Evolutionary conservation across 2,329 filamentous ascomycete genomes (phyloP), one percentile per base, ranked within the genome.

Genomic region (Cordyceps militaris): DNA sequence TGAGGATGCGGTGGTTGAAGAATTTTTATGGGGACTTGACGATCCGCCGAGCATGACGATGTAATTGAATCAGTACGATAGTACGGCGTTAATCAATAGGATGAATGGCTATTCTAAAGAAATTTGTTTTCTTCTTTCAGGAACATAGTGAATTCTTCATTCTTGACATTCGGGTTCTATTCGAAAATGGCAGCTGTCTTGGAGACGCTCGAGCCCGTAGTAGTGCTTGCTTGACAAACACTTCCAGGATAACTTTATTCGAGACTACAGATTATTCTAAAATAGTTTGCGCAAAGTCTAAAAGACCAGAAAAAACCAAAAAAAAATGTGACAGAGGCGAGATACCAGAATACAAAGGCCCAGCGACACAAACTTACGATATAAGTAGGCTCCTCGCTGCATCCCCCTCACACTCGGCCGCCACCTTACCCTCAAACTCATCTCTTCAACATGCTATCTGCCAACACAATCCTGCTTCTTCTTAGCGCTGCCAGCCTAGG

Each of bases 11-110:
- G 23, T 32, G 26, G 44, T 56, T 43, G 3, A 34, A 50, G 24
- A 32, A 43, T 56, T 56, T 56, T 56, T 56, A 50, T 56, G 54
- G 54, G 19, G 54, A 56, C 44, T 40, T 21, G 43, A 10, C 23
- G n/a, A 26, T 26, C 14, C 30, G 28, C n/a, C n/a, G 14, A 6
- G 34, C 11, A 38, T 16, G 34, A 38, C 14, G 3, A 16, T 16
- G 14, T n/a, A 13, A 38, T 38, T n/a, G n/a, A n/a, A n/a, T n/a
- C n/a, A n/a, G n/a, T n/a, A n/a, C n/a, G n/a, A n/a, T n/a, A n/a
- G n/a, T n/a, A n/a, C n/a, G n/a, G n/a, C n/a, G n/a, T n/a, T n/a
- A n/a, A n/a, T n/a, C n/a, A n/a, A n/a, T n/a, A n/a, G n/a, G n/a
- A n/a, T n/a, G n/a, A n/a, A n/a, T n/a, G n/a, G n/a, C n/a, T n/a